Evolutionary conservation across 2,329 filamentous ascomycete genomes (phyloP).

Genomic region (Claviceps capensis): DNA sequence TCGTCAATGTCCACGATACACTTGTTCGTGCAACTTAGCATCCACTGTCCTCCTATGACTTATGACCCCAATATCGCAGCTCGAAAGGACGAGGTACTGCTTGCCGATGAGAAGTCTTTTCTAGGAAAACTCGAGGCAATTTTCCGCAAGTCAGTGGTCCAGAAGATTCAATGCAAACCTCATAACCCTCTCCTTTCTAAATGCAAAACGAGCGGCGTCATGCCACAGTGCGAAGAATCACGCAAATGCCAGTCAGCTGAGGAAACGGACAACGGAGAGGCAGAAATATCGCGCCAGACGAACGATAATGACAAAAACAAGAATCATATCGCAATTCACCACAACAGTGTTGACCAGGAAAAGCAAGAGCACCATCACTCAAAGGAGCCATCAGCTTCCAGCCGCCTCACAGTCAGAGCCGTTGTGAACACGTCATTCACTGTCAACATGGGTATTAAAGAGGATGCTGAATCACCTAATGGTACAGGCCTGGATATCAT

Average conservation of each 20-base stretch:
- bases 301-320: neutral
- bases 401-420: neutral
- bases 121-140: conserved; percentile 32
- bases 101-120: conserved; percentile 37
- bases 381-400: neutral
- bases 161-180: neutral
- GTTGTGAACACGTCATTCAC: conserved; percentile 16
- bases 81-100: conserved; percentile 58
- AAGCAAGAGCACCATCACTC: neutral
- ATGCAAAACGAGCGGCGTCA: neutral
- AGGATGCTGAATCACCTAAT: conserved; percentile 19
- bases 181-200: neutral
- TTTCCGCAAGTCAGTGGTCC: conserved; percentile 26
- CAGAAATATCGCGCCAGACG: neutral
- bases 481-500: conserved; percentile 9
- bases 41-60: conserved; percentile 44
- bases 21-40: conserved; percentile 50
- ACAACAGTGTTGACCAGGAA: neutral
- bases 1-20: conserved; percentile 22
- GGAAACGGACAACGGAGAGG: neutral
- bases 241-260: neutral
- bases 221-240: neutral
- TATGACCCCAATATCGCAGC: conserved; percentile 65
- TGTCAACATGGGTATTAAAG: conserved; percentile 20
- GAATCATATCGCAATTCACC: neutral